phyloP scores from a whole-genome alignment of 192 early-diverging fungal genomes.

The Endogone sp. region DNA sequence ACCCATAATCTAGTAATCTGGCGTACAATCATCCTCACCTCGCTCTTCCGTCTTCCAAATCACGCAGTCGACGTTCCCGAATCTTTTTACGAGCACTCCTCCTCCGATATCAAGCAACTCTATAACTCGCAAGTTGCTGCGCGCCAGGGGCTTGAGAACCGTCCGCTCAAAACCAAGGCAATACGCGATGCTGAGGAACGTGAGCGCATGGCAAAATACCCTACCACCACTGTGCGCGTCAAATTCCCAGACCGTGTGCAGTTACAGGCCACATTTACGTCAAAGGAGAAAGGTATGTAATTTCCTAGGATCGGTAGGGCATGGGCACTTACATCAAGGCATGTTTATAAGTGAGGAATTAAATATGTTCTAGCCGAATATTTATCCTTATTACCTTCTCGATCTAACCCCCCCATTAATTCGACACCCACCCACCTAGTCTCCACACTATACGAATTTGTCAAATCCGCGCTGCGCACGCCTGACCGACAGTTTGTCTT shows the following conservation, averaged over 20 bases:
- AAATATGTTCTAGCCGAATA: neutral
- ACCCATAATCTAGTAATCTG: too few species aligned
- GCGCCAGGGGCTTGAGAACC: constrained; percentile 55
- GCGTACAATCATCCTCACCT: neutral
- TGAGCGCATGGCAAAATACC: constrained; percentile 59
- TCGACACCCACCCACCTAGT: too few species aligned
- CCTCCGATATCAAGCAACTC: constrained; percentile 67
- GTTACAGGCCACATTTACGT: constrained; percentile 73
- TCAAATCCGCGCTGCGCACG: constrained; percentile 23
- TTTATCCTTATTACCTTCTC: too few species aligned
- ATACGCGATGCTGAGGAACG: constrained; percentile 72
- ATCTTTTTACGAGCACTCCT: constrained; percentile 76
- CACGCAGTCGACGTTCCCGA: constrained; percentile 82
- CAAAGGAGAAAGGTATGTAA: constrained; percentile 52
- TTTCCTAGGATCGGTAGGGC: too few species aligned
- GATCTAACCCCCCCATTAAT: too few species aligned
- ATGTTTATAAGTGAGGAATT: constrained; percentile 4
- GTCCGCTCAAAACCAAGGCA: constrained; percentile 72
- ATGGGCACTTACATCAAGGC: too few species aligned
- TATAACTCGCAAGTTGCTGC: constrained; percentile 51
- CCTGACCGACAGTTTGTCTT: constrained; percentile 34
- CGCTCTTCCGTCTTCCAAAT: too few species aligned
- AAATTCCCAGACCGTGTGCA: constrained; percentile 75
- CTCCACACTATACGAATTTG: constrained; percentile 28
- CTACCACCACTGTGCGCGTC: constrained; percentile 77